Base-by-base conservation (phyloP, 331 rosid genomes). In the Ulmus americana region DNA sequence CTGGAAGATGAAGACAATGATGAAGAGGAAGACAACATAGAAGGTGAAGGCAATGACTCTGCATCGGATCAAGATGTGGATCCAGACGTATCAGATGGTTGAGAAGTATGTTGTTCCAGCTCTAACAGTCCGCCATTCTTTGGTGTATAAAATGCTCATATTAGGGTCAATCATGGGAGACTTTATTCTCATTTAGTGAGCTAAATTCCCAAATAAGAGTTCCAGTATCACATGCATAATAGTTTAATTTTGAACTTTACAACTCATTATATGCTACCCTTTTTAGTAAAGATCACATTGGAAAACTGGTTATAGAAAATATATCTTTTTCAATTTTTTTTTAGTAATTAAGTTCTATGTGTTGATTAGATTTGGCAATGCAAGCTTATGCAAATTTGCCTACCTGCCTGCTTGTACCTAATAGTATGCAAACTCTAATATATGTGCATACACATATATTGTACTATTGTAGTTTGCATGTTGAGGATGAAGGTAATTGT, bases 61-160 rank as follows among this genome's bases (percentile, higher is more conserved):
- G 70, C 75, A 41, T 77, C 77, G 43, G 90, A 80, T 28, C 35
- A 28, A 70, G 88, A 82, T 71, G 83, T 67, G 49, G 91, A 83
- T 46, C 76, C 68, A 11, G 82, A 80, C 54, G 59, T 54, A 44
- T 70, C 74, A 22, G 65, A 61, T 60, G 77, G 79, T 55, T 83
- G 82, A 85, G 65, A 61, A 39, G 69, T 15, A 50, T 69, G 69
- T 28, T 3, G 73, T 76, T 76, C 56, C 52, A 63, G 79, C 59
- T 77, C 71, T 78, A 71, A 66, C 69, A 22, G 65, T 77, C 85
- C 74, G 75, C 71, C 75, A 60, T 70, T 74, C 74, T 82, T 80
- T 72, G 60, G 55, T 69, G 64, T 74, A 75, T 78, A 79, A 67
- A 55, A 72, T 64, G 55, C 57, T 70, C 67, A 59, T 54, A 65